Conservation (phyloP, 108 stramenopile genomes). For the Cyclotella choctawhatcheeana region DNA sequence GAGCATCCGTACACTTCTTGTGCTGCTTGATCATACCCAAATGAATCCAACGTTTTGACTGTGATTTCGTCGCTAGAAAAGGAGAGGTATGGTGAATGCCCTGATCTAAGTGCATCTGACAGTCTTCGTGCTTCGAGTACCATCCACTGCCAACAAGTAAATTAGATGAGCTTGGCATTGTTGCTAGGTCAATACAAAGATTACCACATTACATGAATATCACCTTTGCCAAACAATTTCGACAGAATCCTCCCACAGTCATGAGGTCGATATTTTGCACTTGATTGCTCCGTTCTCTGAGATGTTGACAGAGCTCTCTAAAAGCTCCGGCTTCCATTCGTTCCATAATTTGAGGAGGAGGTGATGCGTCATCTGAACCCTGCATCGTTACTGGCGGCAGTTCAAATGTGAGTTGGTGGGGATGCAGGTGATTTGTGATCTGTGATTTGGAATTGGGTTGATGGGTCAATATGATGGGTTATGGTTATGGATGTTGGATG, state of each 20-base stretch:
- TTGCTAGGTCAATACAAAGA: background rate
- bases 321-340: slow-evolving; percentile 83
- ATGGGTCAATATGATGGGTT: too few species aligned
- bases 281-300: slow-evolving; percentile 67
- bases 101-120: slow-evolving; percentile 23
- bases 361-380: background rate
- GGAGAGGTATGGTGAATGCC: background rate
- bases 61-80: slow-evolving; percentile 11
- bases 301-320: slow-evolving; percentile 64
- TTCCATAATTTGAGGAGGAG: slow-evolving; percentile 41
- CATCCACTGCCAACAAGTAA: slow-evolving; percentile 49
- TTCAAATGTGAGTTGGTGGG: background rate
- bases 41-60: slow-evolving; percentile 20
- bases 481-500: too few species aligned
- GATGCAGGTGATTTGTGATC: too few species aligned
- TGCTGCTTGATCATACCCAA: slow-evolving; percentile 56
- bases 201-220: too few species aligned
- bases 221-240: slow-evolving; percentile 71
- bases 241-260: slow-evolving; percentile 65
- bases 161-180: background rate
- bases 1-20: slow-evolving; percentile 49
- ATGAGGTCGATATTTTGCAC: slow-evolving; percentile 85
- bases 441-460: too few species aligned
- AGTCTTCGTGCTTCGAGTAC: slow-evolving; percentile 51
- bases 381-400: background rate